A percentile compares a stretch with the other conserved stretches of the same genome.
Evolutionary conservation across 2,329 filamentous ascomycete species (phyloP).

Genomic region (Cordyceps militaris): DNA sequence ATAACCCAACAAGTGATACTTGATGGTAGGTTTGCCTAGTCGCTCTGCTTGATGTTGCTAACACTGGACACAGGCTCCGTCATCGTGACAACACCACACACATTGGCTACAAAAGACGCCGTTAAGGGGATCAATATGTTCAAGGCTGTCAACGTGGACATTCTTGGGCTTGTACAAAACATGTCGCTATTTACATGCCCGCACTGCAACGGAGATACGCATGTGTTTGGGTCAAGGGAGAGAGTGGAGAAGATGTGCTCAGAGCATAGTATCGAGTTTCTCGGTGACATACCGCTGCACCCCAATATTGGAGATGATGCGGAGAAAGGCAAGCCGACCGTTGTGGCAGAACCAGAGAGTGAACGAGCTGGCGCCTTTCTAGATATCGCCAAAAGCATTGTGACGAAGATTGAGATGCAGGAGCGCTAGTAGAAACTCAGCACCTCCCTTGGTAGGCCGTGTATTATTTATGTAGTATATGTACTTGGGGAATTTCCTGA

Average conservation of each 20-base stretch:
- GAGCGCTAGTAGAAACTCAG: slow-evolving; percentile 4
- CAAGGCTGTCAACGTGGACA: slow-evolving; percentile 69
- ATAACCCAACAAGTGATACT: slow-evolving; percentile 91
- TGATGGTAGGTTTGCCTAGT: slow-evolving; percentile 51
- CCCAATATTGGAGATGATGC: slow-evolving; percentile 80
- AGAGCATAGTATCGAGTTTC: slow-evolving; percentile 66
- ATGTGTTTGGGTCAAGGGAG: slow-evolving; percentile 64
- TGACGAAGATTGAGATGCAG: slow-evolving; percentile 34
- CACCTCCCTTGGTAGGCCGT: slow-evolving; percentile 1
- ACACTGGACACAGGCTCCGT: slow-evolving; percentile 52
- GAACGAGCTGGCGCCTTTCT: slow-evolving; percentile 65
- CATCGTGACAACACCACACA: slow-evolving; percentile 89
- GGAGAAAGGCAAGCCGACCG: slow-evolving; percentile 79
- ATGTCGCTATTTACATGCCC: slow-evolving; percentile 83
- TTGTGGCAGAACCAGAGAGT: slow-evolving; percentile 77
- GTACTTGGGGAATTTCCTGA: background rate
- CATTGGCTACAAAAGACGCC: slow-evolving; percentile 85
- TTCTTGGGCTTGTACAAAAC: slow-evolving; percentile 85
- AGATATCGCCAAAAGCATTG: slow-evolving; percentile 55
- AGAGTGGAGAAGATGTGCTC: slow-evolving; percentile 62
- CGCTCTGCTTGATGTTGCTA: background rate
- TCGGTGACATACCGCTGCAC: slow-evolving; percentile 86
- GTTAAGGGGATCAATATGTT: slow-evolving; percentile 92
- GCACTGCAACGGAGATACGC: slow-evolving; percentile 64
- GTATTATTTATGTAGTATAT: slow-evolving; percentile 1